Conservation (phyloP, 1,284 basidiomycete species). For the Trichosporon inkin region DNA sequence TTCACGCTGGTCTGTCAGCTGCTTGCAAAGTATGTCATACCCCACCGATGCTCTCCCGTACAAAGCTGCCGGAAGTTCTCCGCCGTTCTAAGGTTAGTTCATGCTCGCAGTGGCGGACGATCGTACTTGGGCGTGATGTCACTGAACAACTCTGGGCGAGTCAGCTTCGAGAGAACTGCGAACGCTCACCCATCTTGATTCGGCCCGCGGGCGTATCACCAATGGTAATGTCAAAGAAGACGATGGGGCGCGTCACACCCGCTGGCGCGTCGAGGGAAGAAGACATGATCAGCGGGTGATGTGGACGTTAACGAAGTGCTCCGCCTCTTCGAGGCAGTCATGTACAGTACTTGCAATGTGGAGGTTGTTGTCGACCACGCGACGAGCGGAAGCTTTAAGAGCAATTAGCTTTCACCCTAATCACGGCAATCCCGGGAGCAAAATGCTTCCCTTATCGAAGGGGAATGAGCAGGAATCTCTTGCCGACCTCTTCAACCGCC, state of each 20-base stretch:
- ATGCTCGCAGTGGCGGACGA: not conserved
- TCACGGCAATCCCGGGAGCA: no score
- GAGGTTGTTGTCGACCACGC: not conserved
- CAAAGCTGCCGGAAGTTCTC: slow-evolving; percentile 98
- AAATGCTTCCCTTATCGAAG: no score
- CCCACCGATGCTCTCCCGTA: slow-evolving; percentile 88
- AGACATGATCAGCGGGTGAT: slow-evolving; percentile 20
- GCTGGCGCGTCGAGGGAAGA: slow-evolving; percentile 42
- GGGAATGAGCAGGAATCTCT: no score
- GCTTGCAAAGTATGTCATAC: not conserved
- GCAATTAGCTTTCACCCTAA: no score
- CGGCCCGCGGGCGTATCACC: slow-evolving; percentile 91
- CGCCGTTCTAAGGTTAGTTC: slow-evolving; percentile 62
- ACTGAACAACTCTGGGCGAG: slow-evolving; percentile 39
- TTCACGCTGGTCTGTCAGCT: slow-evolving; percentile 60
- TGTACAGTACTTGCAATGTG: not conserved
- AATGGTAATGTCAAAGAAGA: slow-evolving; percentile 95
- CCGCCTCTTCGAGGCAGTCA: not conserved
- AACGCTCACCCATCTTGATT: slow-evolving; percentile 71
- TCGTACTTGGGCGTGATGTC: slow-evolving; percentile 48
- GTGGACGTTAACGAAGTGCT: not conserved
- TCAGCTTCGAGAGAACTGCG: not conserved
- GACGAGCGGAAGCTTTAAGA: no score
- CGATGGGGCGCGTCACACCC: slow-evolving; percentile 64
- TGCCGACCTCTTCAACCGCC: no score